Conservation (phyloP, 1,284 basidiomycete species). For the Ustilago nuda region DNA sequence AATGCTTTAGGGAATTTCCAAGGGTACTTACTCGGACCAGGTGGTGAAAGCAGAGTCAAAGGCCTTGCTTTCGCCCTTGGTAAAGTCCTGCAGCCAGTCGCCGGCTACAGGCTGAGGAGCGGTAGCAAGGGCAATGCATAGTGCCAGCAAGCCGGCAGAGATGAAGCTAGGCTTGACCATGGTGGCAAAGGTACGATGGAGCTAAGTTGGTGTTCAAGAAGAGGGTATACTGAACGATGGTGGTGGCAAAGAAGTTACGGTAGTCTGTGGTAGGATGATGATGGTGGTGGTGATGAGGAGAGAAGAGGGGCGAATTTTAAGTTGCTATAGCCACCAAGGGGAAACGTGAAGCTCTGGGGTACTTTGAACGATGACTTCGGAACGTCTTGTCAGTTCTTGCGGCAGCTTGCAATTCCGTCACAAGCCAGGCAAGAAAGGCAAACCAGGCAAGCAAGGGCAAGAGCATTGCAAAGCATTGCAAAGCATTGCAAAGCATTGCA, state of each 20-base stretch:
- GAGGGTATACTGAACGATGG: background rate
- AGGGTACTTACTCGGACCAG: constrained; percentile 64
- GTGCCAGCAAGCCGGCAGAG: constrained; percentile 56
- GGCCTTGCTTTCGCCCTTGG: constrained; percentile 53
- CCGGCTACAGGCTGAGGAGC: constrained; percentile 53
- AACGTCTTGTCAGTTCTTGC: constrained; percentile 4
- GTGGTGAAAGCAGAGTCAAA: constrained; percentile 62
- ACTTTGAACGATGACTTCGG: constrained; percentile 6
- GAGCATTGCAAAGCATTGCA: background rate
- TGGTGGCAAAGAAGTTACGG: background rate
- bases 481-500: background rate
- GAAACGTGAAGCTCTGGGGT: background rate
- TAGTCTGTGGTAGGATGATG: background rate
- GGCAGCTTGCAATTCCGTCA: constrained; percentile 18
- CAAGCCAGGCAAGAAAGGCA: constrained; percentile 5
- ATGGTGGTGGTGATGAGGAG: constrained; percentile 13
- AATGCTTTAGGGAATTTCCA: background rate
- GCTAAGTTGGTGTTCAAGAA: background rate
- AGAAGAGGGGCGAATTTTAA: background rate
- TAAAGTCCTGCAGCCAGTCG: constrained; percentile 59
- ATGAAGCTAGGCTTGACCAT: constrained; percentile 63
- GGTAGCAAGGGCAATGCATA: constrained; percentile 58
- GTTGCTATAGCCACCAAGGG: background rate
- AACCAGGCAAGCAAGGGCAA: background rate
- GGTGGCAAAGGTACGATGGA: constrained; percentile 4